These are phyloP conservation scores for Citrullus mucosospermus DNA, from an alignment of 306 rosid genomes.

Conservation along the genomic window DNA sequence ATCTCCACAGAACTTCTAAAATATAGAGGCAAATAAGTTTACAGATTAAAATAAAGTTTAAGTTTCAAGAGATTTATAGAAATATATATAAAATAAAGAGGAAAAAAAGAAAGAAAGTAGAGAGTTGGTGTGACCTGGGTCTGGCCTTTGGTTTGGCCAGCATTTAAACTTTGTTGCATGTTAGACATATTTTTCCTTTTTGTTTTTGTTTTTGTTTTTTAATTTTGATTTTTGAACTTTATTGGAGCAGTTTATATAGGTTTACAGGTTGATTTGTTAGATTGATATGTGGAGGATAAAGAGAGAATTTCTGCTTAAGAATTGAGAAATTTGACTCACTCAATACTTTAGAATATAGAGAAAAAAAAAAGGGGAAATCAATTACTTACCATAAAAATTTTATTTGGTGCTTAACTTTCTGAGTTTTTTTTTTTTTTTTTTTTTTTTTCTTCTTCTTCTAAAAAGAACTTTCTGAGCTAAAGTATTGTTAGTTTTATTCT, in stretches of 20 bases:
- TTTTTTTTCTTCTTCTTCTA: no score
- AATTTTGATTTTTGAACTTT: background rate
- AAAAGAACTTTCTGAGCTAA: no score
- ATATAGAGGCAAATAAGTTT: no score
- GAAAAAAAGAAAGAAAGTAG: background rate
- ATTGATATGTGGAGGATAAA: background rate
- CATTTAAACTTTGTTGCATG: slow-evolving; percentile 28
- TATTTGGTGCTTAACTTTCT: background rate
- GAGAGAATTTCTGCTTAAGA: background rate
- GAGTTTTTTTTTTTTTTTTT: background rate
- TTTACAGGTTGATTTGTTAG: background rate
- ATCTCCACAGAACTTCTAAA: no score
- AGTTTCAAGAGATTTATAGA: no score
- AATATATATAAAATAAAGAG: background rate
- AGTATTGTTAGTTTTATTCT: background rate
- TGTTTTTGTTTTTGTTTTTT: no score
- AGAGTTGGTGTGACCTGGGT: slow-evolving; percentile 8
- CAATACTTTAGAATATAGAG: background rate
- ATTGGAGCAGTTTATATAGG: background rate
- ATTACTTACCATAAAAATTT: background rate
- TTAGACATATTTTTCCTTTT: slow-evolving; percentile 30
- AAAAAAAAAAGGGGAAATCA: background rate
- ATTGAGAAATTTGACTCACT: background rate
- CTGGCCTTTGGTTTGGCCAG: slow-evolving; percentile 25
- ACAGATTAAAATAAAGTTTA: no score